These are phyloP conservation scores for Allium sativum DNA, from an alignment of 106 monocot species.

Conservation along the genomic window DNA sequence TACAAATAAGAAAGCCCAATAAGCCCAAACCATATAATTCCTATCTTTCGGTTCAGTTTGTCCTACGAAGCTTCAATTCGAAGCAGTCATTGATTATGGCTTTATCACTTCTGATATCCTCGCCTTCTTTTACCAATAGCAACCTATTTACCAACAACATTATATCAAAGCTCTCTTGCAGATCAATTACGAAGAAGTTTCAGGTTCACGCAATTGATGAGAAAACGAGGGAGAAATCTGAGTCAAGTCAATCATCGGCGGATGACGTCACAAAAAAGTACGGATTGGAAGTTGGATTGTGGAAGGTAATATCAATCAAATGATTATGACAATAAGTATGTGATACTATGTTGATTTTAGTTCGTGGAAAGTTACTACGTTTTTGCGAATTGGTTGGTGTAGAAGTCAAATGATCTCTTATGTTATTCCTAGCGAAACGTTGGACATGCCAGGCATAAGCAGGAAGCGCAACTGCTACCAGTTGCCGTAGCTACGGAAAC, in stretches of 20 bases:
- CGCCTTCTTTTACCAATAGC: not conserved
- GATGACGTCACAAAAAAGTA: constrained; percentile 74
- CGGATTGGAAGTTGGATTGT: constrained; percentile 86
- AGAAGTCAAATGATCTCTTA: too few species aligned
- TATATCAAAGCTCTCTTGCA: not conserved
- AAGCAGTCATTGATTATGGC: not conserved
- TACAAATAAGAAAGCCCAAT: not conserved
- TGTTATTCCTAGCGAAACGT: too few species aligned
- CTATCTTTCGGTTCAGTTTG: constrained; percentile 1
- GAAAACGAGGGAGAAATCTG: constrained; percentile 31
- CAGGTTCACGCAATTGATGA: constrained; percentile 36
- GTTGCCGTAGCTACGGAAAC: too few species aligned
- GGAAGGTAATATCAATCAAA: constrained; percentile 44
- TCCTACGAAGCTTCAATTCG: not conserved
- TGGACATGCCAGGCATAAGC: too few species aligned
- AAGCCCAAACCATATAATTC: not conserved
- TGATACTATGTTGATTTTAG: too few species aligned
- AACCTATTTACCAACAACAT: not conserved
- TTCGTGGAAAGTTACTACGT: too few species aligned
- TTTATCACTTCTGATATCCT: not conserved
- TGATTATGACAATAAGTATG: not conserved
- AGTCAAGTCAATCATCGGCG: constrained; percentile 10
- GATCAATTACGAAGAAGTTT: constrained; percentile 5
- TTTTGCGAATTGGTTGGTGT: too few species aligned
- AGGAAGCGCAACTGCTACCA: too few species aligned